These are phyloP conservation scores for Lactifluus echinatus DNA, from an alignment of 768 basidiomycete species.

Conservation along the genomic window DNA sequence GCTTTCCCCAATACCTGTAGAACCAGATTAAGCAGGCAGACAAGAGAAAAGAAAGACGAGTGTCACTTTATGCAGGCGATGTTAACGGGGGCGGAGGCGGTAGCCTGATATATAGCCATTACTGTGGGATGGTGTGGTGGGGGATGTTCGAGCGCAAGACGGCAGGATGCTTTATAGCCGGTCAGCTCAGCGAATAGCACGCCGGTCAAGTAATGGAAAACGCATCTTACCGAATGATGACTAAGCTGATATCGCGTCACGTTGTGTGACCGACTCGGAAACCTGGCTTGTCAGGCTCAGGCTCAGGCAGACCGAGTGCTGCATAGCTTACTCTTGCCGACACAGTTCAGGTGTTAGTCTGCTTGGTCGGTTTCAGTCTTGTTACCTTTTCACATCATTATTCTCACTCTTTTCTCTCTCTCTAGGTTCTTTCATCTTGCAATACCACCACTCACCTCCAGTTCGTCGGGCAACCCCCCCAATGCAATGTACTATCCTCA, in stretches of 20 bases:
- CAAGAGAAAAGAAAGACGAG: neutral
- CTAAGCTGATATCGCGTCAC: conserved; percentile 1
- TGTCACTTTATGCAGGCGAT: conserved; percentile 95
- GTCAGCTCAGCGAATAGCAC: conserved; percentile 22
- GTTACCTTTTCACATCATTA: neutral
- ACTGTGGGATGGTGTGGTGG: conserved; percentile 6
- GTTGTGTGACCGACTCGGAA: neutral
- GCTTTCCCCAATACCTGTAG: conserved; percentile 95
- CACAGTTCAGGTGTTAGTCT: neutral
- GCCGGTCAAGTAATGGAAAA: neutral
- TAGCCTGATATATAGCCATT: conserved; percentile 73
- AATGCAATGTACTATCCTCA: conserved; percentile 78
- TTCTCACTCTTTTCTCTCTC: neutral
- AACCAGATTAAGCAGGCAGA: neutral
- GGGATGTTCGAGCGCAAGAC: neutral
- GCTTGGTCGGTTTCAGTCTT: neutral
- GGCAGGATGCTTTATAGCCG: conserved; percentile 12
- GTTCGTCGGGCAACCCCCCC: conserved; percentile 21
- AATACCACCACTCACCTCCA: neutral
- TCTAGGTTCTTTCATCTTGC: conserved; percentile 17
- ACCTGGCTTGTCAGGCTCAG: neutral
- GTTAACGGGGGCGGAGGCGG: conserved; percentile 89
- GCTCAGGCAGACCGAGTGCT: neutral
- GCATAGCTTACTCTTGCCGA: neutral
- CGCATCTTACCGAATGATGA: neutral